phyloP scores from a whole-genome alignment of 2,329 filamentous ascomycete species.

The Aspergillus arachidicola region DNA sequence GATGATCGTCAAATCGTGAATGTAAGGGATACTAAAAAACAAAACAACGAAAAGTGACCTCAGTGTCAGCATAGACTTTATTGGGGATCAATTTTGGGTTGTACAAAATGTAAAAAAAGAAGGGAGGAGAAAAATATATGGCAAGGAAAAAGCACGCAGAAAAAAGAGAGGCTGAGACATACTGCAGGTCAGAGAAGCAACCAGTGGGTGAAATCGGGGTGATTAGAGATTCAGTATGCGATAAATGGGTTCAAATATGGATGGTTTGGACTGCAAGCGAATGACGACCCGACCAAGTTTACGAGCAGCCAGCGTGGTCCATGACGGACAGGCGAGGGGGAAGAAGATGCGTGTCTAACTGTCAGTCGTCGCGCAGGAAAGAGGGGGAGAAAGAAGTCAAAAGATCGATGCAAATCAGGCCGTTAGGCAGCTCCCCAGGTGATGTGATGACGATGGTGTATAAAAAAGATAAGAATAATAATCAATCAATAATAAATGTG shows the following conservation, averaged over 20 bases:
- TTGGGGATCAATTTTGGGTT: background rate
- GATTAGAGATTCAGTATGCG: constrained; percentile 7
- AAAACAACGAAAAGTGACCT: background rate
- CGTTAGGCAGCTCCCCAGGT: constrained; percentile 24
- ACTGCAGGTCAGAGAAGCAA: constrained; percentile 6
- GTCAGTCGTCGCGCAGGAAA: constrained; percentile 14
- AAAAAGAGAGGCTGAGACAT: constrained; percentile 12
- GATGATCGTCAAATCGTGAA: background rate
- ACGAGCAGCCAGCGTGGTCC: constrained; percentile 28
- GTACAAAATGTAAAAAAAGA: background rate
- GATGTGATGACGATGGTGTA: constrained; percentile 2
- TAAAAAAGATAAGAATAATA: constrained; percentile 5
- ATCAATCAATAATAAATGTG: background rate
- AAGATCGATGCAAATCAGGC: constrained; percentile 18
- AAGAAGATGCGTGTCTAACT: constrained; percentile 2
- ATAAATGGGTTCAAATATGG: background rate
- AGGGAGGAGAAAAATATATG: constrained; percentile 6
- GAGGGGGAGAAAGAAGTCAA: constrained; percentile 11
- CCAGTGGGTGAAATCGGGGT: background rate
- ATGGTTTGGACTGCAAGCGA: constrained; percentile 6
- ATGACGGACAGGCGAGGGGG: constrained; percentile 21
- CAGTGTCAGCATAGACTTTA: background rate
- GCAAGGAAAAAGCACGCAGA: constrained; percentile 6
- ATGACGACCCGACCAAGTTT: constrained; percentile 12
- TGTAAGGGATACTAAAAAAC: background rate